A percentile compares a stretch with the other conserved stretches of the same genome.
Evolutionary conservation across 1,284 basidiomycete species (phyloP).

Genomic region (Cryptococcus sp.): DNA sequence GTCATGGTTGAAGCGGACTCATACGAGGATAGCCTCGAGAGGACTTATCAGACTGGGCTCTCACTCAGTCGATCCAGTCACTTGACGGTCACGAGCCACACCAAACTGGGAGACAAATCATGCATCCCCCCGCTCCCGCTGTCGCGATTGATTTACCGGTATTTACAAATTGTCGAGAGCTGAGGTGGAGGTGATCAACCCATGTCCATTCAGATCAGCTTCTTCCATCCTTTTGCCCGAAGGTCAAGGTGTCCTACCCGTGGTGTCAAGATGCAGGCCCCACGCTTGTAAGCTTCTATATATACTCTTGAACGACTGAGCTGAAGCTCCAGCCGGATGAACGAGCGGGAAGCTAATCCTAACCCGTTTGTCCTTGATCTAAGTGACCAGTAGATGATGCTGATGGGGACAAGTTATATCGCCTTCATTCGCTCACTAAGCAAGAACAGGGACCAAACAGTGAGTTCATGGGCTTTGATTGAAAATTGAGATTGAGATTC

Average conservation of each 20-base stretch:
- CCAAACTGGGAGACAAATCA: too few relatives aligned
- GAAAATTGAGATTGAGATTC: neutral
- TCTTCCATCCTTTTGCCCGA: neutral
- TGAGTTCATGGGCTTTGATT: constrained; percentile 10
- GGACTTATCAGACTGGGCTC: too few relatives aligned
- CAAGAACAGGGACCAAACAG: constrained; percentile 28
- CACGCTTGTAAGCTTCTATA: constrained; percentile 16
- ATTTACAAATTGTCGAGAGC: too few relatives aligned
- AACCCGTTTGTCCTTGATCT: constrained; percentile 28
- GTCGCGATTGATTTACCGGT: too few relatives aligned
- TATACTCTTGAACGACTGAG: neutral
- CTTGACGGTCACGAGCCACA: too few relatives aligned
- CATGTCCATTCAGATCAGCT: too few relatives aligned
- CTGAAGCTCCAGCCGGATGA: constrained; percentile 26
- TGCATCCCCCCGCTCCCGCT: too few relatives aligned
- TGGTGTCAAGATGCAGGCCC: constrained; percentile 26
- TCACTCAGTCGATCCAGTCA: too few relatives aligned
- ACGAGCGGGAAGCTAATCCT: constrained; percentile 41
- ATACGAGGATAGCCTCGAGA: too few relatives aligned
- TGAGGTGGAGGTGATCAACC: too few relatives aligned
- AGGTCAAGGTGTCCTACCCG: too few relatives aligned
- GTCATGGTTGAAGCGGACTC: too few relatives aligned
- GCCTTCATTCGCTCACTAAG: constrained; percentile 40
- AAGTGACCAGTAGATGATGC: neutral
- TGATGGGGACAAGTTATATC: constrained; percentile 28